Percentiles rank a stretch among this genome's conserved stretches.
These are phyloP conservation scores for Xeromyces bisporus DNA, from an alignment of 495 filamentous ascomycete genomes.

Conservation along the genomic window DNA sequence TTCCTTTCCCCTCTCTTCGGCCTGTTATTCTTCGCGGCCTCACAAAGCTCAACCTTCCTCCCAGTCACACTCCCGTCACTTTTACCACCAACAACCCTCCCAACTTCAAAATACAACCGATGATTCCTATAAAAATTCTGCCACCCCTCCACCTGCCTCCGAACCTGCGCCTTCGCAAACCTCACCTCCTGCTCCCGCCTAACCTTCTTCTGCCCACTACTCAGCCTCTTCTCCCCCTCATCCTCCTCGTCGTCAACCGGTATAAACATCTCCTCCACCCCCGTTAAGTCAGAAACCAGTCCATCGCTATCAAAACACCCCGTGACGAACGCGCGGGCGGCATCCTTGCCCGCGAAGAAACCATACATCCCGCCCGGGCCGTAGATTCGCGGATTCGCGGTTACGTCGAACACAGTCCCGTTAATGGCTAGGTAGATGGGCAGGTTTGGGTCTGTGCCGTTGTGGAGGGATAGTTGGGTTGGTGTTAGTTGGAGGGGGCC, in stretches of 20 bases:
- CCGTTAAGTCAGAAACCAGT: slow-evolving; percentile 62
- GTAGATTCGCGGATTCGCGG: slow-evolving; percentile 55
- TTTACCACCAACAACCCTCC: slow-evolving; percentile 34
- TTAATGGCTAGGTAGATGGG: slow-evolving; percentile 91
- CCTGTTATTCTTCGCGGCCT: slow-evolving; percentile 24
- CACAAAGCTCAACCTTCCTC: slow-evolving; percentile 31
- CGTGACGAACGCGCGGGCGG: slow-evolving; percentile 85
- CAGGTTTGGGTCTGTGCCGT: slow-evolving; percentile 54
- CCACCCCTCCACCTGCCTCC: slow-evolving; percentile 29
- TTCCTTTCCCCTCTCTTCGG: slow-evolving; percentile 20
- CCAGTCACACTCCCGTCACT: slow-evolving; percentile 10
- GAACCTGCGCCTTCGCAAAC: slow-evolving; percentile 24
- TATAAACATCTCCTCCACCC: slow-evolving; percentile 79
- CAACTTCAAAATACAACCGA: slow-evolving; percentile 58
- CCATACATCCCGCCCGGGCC: slow-evolving; percentile 79
- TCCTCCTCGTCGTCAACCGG: slow-evolving; percentile 50
- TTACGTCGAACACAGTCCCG: slow-evolving; percentile 88
- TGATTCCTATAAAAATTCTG: slow-evolving; percentile 57
- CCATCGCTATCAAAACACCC: slow-evolving; percentile 84
- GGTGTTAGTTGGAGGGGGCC: slow-evolving; percentile 50
- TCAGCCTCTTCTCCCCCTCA: slow-evolving; percentile 27
- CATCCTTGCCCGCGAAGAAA: slow-evolving; percentile 77
- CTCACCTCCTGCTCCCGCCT: slow-evolving; percentile 37
- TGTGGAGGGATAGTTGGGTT: slow-evolving; percentile 50
- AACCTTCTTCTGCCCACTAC: slow-evolving; percentile 34